Percentiles rank a stretch among this genome's conserved stretches.
phyloP scores from a whole-genome alignment of 164 flowering plant genomes.

The Santalum album region DNA sequence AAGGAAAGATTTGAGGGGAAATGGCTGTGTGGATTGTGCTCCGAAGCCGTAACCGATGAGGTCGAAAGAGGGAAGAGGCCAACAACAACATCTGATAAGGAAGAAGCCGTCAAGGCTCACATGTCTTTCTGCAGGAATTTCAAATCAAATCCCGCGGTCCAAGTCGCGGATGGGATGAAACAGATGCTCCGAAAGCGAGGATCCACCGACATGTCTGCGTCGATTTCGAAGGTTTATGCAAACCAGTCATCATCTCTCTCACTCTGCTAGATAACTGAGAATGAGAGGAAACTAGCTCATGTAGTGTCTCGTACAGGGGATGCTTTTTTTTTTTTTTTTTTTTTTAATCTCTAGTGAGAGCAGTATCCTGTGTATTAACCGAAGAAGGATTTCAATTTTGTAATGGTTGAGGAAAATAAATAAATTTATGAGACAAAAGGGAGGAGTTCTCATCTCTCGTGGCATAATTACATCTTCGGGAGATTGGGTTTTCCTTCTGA shows the following conservation, averaged over 20 bases:
- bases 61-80: constrained; percentile 32
- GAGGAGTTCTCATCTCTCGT: no score
- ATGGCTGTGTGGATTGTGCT: constrained; percentile 93
- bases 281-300: background rate
- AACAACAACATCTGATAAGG: constrained; percentile 30
- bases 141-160: constrained; percentile 58
- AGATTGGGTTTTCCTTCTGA: no score
- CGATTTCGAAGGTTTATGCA: constrained; percentile 40
- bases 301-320: background rate
- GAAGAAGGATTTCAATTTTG: no score
- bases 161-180: constrained; percentile 72
- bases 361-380: no score
- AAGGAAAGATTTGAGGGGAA: constrained; percentile 70
- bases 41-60: constrained; percentile 86
- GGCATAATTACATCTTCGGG: no score
- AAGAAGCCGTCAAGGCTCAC: constrained; percentile 68
- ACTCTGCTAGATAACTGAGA: background rate
- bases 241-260: constrained; percentile 6
- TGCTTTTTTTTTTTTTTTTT: no score
- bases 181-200: constrained; percentile 71
- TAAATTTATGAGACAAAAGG: no score
- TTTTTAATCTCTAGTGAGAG: no score
- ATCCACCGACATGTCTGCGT: constrained; percentile 33
- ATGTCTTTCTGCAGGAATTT: constrained; percentile 62
- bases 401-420: no score